Evolutionary conservation across 257 asterid genomes (phyloP), one percentile per base, ranked within the genome.

Genomic region (Fraxinus cuspidata): DNA sequence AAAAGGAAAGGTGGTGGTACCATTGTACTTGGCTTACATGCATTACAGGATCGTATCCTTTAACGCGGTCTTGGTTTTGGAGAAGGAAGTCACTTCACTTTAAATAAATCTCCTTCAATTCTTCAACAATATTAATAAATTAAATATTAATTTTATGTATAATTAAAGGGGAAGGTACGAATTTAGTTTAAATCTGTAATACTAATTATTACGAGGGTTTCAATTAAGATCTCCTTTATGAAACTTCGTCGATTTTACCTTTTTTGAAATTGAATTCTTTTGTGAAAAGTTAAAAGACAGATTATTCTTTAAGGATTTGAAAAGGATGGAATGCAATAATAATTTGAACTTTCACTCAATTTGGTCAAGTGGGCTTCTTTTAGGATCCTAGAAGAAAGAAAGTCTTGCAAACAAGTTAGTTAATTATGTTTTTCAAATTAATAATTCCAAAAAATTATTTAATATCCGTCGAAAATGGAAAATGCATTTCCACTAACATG

Each of bases 61-160:
- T 78, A 32, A 82, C 75, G 80, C 78, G 85, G 58, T 74, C 19
- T 31, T 29, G 23, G 0, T 1, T 37, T 37, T 37, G 2, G 21
- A 13, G 16, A 49, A 3, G 1, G 60, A 49, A 49, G 60, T 18
- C 60, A 49, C 60, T 18, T 42, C 18, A 42, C 18, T 42, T 42
- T 42, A 42, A 10, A 12, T 42, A 42, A 42, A 11, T 11, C 0
- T 35, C 7, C 40, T 35, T 35, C 10, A 35, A 35, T 35, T 35
- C 40, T 35, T 35, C 40, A 7, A 35, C 10, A 6, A 38, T 2
- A 40, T 1, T 40, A 10, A 40, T 40, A 40, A 40, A 40, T 40
- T 40, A 40, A 40, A 10, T 42, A 9, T 42, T 42, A 42, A 2
- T 42, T 42, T 42, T 12, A 42, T 42, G 18, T 42, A 42, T 42